Evolutionary conservation across 306 rosid genomes (phyloP).

Genomic region (Castanea sativa): DNA sequence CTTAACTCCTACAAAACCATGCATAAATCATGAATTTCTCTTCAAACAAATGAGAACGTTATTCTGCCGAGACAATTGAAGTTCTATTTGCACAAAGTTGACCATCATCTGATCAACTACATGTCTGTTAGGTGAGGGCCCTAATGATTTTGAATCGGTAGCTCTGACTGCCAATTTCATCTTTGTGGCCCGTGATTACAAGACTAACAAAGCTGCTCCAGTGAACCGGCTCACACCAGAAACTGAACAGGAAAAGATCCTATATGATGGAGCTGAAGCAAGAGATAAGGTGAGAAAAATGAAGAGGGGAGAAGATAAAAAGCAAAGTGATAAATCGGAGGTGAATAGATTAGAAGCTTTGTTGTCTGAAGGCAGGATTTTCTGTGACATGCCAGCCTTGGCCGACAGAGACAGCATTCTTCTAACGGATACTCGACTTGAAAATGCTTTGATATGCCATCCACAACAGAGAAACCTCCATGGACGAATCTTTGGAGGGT

Average conservation of each 20-base stretch:
- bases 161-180: slow-evolving; percentile 90
- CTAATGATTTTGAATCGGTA: slow-evolving; percentile 42
- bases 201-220: slow-evolving; percentile 85
- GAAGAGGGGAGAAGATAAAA: slow-evolving; percentile 53
- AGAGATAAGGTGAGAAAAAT: slow-evolving; percentile 62
- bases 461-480: slow-evolving; percentile 97
- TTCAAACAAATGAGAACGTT: neutral
- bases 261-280: slow-evolving; percentile 77
- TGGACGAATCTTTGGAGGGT: slow-evolving; percentile 96
- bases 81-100: neutral
- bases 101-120: neutral
- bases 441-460: slow-evolving; percentile 83
- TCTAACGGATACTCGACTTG: slow-evolving; percentile 73
- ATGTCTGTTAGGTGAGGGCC: slow-evolving; percentile 28
- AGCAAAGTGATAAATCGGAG: slow-evolving; percentile 46
- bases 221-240: slow-evolving; percentile 79
- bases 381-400: slow-evolving; percentile 91
- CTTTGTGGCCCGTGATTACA: slow-evolving; percentile 92
- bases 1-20: neutral
- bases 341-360: slow-evolving; percentile 41
- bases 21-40: neutral
- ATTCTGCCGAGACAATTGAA: neutral
- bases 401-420: slow-evolving; percentile 95
- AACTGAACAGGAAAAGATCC: slow-evolving; percentile 63
- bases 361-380: slow-evolving; percentile 74